Conservation (phyloP, 1,284 basidiomycete genomes). For the Filobasidium uniguttulatum region DNA sequence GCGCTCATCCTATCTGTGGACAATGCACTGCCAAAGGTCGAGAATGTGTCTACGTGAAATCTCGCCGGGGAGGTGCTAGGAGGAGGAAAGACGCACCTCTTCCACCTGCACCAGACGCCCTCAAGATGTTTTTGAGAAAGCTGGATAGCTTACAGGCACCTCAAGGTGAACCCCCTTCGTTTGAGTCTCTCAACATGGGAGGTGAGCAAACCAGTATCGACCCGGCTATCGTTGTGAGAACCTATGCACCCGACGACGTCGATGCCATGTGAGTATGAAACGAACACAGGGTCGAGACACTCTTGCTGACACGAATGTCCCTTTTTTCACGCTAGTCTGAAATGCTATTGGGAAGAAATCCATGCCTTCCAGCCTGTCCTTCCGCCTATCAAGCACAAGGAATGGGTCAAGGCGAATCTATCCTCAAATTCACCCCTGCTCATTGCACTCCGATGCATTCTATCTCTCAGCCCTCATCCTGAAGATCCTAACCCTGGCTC, state of each 20-base stretch:
- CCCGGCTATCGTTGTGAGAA: conserved; percentile 25
- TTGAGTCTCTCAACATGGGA: conserved; percentile 19
- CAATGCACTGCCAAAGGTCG: conserved; percentile 32
- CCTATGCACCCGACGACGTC: conserved; percentile 18
- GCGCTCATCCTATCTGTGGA: conserved; percentile 31
- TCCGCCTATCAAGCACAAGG: conserved; percentile 27
- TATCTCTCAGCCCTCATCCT: conserved; percentile 32
- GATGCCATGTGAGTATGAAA: conserved; percentile 26
- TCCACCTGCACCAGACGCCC: conserved; percentile 23
- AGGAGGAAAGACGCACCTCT: conserved; percentile 28
- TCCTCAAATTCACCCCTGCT: conserved; percentile 32
- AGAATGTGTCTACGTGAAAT: conserved; percentile 37
- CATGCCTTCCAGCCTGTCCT: conserved; percentile 35
- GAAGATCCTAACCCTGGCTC: conserved; percentile 29
- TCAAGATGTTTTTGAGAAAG: conserved; percentile 30
- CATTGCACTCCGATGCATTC: conserved; percentile 32
- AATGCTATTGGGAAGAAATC: conserved; percentile 34
- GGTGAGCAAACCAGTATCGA: conserved; percentile 20
- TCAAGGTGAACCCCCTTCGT: conserved; percentile 11
- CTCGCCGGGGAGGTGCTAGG: conserved; percentile 33
- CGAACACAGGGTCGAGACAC: background rate
- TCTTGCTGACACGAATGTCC: background rate
- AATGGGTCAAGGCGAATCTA: conserved; percentile 23
- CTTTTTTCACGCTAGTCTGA: conserved; percentile 19
- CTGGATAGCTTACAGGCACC: conserved; percentile 26